phyloP scores from a whole-genome alignment of 306 rosid species.

The Vicia faba region DNA sequence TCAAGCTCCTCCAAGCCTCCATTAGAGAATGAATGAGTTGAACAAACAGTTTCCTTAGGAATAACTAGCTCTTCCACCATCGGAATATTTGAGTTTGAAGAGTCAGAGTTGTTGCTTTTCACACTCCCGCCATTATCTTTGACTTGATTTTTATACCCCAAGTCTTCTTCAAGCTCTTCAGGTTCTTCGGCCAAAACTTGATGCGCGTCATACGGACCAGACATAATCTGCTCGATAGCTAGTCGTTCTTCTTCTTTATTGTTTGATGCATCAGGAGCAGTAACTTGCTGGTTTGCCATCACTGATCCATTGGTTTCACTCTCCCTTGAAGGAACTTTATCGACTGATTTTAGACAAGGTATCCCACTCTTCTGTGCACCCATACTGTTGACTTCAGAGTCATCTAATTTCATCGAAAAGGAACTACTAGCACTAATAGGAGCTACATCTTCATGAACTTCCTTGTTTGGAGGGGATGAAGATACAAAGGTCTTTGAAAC shows the following conservation, averaged over 20 bases:
- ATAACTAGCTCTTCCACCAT: slow-evolving; percentile 40
- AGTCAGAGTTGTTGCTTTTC: slow-evolving; percentile 40
- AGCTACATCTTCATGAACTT: slow-evolving; percentile 53
- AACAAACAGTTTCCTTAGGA: slow-evolving; percentile 44
- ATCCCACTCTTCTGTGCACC: slow-evolving; percentile 39
- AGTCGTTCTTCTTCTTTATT: slow-evolving; percentile 72
- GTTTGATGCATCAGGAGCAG: slow-evolving; percentile 45
- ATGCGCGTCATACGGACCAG: slow-evolving; percentile 56
- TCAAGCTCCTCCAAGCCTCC: slow-evolving; percentile 89
- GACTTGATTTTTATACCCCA: slow-evolving; percentile 47
- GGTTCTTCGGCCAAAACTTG: slow-evolving; percentile 59
- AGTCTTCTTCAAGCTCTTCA: slow-evolving; percentile 82
- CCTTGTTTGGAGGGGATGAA: slow-evolving; percentile 39
- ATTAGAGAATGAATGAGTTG: slow-evolving; percentile 39
- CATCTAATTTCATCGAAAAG: slow-evolving; percentile 49
- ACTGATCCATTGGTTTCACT: slow-evolving; percentile 48
- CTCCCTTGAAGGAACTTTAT: slow-evolving; percentile 48
- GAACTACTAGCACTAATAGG: slow-evolving; percentile 49
- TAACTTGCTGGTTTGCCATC: slow-evolving; percentile 35
- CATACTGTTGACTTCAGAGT: slow-evolving; percentile 43
- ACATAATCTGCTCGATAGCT: slow-evolving; percentile 68
- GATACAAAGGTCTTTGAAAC: slow-evolving; percentile 45
- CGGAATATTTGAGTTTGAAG: slow-evolving; percentile 43
- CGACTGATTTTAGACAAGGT: slow-evolving; percentile 43
- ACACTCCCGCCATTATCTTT: slow-evolving; percentile 43